Evolutionary conservation across 805 yeast species (phyloP), one percentile per base, ranked within the genome.

Genomic region (Saturnispora serradocipensis): DNA sequence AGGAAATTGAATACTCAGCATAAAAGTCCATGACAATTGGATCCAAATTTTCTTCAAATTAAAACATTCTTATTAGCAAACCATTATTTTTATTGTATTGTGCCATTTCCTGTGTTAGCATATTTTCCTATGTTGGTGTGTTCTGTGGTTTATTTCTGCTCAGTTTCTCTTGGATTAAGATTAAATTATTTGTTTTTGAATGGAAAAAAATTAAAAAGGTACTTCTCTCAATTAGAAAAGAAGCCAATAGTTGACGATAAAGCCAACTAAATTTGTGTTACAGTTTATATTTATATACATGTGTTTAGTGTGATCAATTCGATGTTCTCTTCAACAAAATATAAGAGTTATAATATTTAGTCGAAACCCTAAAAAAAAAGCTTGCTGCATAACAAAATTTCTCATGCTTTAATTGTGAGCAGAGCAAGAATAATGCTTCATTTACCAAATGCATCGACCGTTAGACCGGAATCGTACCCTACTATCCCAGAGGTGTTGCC

Each of bases 401-500:
- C 10, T 7, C 7, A 7, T 25, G 8, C 28, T 25, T 7, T 25
- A 2, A 25, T 25, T 25, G 9, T 25, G 28, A 25, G 28, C 28
- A 25, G 28, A 25, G 28, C 28, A 25, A 18, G 15, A 8, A 38
- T 5, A 38, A 38, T 38, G 42, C 24, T 16, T 10, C 20, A 38
- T 18, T 38, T 38, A 18, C 42, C 42, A n/a, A 38, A 6, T 18
- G 22, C 42, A 4, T 16, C 15, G 11, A 18, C 15, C 9, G 5
- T 38, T 7, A 38, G 5, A 18, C 42, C 18, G 7, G 24, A 15
- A 3, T 18, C 42, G 18, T 38, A 38, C 13, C 24, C 24, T 38
- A 18, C 24, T 5, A 80, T 82, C 43, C 79, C 82, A 2, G 61
- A 63, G 2, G 59, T 80, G 3, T 70, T 88, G 25, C 91, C 93